These are phyloP conservation scores for Suillus bovinus DNA, from an alignment of 768 basidiomycete genomes.

Conservation along the genomic window DNA sequence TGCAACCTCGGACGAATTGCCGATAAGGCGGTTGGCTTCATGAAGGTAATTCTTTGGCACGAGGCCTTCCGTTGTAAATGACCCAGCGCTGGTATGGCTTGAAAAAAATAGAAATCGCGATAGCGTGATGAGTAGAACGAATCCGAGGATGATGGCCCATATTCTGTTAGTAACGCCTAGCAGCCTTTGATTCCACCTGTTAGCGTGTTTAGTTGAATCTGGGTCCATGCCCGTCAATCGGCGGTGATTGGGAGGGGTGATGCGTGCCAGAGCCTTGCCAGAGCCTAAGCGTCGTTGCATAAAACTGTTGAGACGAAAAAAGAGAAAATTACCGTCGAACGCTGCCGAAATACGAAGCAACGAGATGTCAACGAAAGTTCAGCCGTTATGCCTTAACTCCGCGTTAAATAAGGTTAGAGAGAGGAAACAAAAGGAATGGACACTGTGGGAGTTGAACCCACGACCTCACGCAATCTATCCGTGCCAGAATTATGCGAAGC, in stretches of 20 bases:
- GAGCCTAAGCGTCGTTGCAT: slow-evolving; percentile 62
- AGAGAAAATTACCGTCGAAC: not conserved
- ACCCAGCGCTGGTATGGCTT: slow-evolving; percentile 25
- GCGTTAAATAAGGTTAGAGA: no score
- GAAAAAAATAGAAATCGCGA: slow-evolving; percentile 56
- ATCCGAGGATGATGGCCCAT: slow-evolving; percentile 58
- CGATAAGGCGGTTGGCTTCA: slow-evolving; percentile 31
- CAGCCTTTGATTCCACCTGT: slow-evolving; percentile 52
- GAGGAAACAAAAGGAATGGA: slow-evolving; percentile 32
- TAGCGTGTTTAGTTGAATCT: slow-evolving; percentile 47
- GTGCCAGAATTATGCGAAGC: no score
- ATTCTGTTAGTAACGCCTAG: slow-evolving; percentile 69
- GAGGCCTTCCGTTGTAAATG: slow-evolving; percentile 44
- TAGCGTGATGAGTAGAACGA: slow-evolving; percentile 55
- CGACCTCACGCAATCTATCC: slow-evolving; percentile 48
- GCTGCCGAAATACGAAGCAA: slow-evolving; percentile 1
- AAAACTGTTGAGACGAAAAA: slow-evolving; percentile 15
- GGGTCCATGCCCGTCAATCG: slow-evolving; percentile 46
- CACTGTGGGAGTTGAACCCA: slow-evolving; percentile 58
- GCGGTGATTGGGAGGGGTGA: slow-evolving; percentile 46
- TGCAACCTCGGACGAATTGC: slow-evolving; percentile 35
- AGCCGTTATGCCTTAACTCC: not conserved
- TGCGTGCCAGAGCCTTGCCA: slow-evolving; percentile 55
- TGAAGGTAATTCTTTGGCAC: slow-evolving; percentile 86
- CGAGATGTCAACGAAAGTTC: not conserved